Conservation (phyloP, 1,284 basidiomycete genomes). For the Heterobasidion parviporum region DNA sequence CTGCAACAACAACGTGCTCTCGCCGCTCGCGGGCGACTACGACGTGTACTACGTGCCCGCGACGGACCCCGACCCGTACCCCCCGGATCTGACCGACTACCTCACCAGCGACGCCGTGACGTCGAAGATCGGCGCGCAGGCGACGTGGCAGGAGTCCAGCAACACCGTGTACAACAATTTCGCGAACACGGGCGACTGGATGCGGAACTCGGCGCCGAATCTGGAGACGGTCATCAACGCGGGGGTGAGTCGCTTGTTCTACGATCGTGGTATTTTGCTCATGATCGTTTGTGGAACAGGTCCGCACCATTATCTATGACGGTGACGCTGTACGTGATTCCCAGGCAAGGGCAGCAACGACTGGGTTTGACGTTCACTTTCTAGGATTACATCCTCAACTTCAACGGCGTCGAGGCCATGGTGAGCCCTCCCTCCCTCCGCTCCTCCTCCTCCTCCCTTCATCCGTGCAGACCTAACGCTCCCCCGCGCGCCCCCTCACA, state of each 20-base stretch:
- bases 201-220: conserved; percentile 46
- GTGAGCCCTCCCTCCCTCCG: conserved; percentile 19
- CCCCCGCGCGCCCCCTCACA: conserved; percentile 9
- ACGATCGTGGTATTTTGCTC: not conserved
- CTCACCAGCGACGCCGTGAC: conserved; percentile 25
- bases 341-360: not conserved
- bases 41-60: conserved; percentile 47
- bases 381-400: conserved; percentile 50
- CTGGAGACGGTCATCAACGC: conserved; percentile 53
- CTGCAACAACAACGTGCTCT: conserved; percentile 48
- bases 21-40: conserved; percentile 37
- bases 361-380: not conserved
- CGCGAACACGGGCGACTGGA: conserved; percentile 54
- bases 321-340: conserved; percentile 34
- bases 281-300: not conserved
- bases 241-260: conserved; percentile 29
- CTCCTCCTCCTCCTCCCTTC: no score
- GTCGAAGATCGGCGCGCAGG: conserved; percentile 41
- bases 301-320: conserved; percentile 37
- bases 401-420: conserved; percentile 20
- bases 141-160: conserved; percentile 38
- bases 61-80: conserved; percentile 44
- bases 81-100: conserved; percentile 38
- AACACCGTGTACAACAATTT: conserved; percentile 45
- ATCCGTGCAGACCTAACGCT: not conserved